phyloP scores from a whole-genome alignment of 1,284 basidiomycete genomes.

The Trametes hirsuta region DNA sequence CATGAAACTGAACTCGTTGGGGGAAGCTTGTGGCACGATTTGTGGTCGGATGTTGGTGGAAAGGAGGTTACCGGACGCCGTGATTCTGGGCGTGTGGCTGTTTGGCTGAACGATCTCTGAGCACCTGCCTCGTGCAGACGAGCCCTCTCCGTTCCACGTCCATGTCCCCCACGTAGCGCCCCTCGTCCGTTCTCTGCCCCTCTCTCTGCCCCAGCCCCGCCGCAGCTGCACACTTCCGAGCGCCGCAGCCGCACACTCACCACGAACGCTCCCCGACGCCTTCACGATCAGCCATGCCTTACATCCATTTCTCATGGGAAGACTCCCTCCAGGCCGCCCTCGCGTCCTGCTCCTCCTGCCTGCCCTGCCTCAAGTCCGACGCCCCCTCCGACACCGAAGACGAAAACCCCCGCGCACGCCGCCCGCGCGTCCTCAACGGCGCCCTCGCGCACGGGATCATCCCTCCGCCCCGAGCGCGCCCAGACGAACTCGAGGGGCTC shows the following conservation, averaged over 20 bases:
- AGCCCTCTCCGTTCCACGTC: not conserved
- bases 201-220: not conserved
- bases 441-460: constrained; percentile 32
- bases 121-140: not conserved
- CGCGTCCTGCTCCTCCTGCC: constrained; percentile 60
- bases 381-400: constrained; percentile 31
- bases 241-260: not conserved
- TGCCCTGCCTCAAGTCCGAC: constrained; percentile 52
- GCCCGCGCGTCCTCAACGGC: constrained; percentile 18
- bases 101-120: not conserved
- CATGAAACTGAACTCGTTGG: too few species aligned
- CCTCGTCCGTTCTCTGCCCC: not conserved
- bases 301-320: constrained; percentile 56
- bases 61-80: constrained; percentile 2
- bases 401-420: constrained; percentile 21
- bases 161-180: not conserved
- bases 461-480: constrained; percentile 45
- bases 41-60: constrained; percentile 1
- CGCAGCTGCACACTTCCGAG: not conserved
- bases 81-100: not conserved
- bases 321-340: constrained; percentile 60
- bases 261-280: not conserved
- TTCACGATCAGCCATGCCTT: constrained; percentile 10
- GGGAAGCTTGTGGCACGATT: not conserved
- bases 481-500: constrained; percentile 64